Evolutionary conservation across 2,329 filamentous ascomycete genomes (phyloP).

Genomic region (Plectosphaerella cucumerina): DNA sequence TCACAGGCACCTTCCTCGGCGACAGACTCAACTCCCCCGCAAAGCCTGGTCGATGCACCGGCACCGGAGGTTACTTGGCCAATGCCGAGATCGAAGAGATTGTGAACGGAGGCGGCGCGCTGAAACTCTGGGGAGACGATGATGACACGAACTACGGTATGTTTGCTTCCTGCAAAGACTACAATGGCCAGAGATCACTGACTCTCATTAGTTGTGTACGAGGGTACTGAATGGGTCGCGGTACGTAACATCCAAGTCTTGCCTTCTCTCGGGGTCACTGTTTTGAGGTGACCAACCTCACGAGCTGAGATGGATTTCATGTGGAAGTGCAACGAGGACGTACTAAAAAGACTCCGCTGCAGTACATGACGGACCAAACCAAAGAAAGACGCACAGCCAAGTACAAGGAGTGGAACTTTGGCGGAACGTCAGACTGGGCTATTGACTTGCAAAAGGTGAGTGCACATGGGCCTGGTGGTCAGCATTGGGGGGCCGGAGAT

Average conservation of each 20-base stretch:
- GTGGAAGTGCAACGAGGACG: no score
- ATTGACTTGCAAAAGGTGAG: conserved; percentile 14
- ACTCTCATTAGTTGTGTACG: neutral
- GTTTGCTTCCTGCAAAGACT: neutral
- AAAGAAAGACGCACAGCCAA: conserved; percentile 15
- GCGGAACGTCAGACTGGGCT: conserved; percentile 23
- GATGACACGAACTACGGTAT: no score
- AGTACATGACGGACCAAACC: conserved; percentile 18
- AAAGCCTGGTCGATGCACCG: conserved; percentile 20
- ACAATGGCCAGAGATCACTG: neutral
- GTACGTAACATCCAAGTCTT: no score
- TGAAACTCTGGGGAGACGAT: no score
- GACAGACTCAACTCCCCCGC: conserved; percentile 13
- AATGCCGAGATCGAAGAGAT: conserved; percentile 22
- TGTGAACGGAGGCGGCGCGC: neutral
- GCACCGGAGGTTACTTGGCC: conserved; percentile 24
- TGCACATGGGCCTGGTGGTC: no score
- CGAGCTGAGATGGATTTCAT: no score
- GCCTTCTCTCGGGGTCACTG: no score
- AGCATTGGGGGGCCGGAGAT: no score
- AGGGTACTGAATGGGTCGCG: conserved; percentile 5
- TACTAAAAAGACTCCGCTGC: no score
- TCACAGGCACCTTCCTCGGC: conserved; percentile 10
- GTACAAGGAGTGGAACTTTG: conserved; percentile 17
- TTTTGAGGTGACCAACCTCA: no score